Percentiles rank a stretch among this genome's conserved stretches.
These are phyloP conservation scores for Trypanosoma theileri DNA, from an alignment of 208 protist species.

Conservation along the genomic window DNA sequence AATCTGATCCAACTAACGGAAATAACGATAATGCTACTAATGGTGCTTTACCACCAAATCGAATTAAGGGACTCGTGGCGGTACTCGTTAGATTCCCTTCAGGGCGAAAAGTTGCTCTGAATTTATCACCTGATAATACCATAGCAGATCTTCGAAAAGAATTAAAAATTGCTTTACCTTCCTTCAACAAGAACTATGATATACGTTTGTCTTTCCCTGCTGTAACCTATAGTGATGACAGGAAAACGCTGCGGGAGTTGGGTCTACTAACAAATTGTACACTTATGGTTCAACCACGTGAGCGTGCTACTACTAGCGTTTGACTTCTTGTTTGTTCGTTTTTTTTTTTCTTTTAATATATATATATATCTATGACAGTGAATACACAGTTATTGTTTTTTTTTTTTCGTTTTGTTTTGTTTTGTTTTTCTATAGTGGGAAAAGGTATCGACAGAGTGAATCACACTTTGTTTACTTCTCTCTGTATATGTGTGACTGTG, in stretches of 20 bases:
- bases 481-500: background rate
- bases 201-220: conserved; percentile 76
- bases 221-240: conserved; percentile 53
- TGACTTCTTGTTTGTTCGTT: background rate
- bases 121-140: conserved; percentile 50
- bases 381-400: no score
- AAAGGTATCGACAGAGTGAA: no score
- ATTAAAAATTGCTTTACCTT: conserved; percentile 50
- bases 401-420: no score
- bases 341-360: background rate
- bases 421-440: no score
- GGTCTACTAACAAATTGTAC: conserved; percentile 65
- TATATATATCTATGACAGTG: background rate
- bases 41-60: background rate
- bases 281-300: conserved; percentile 46
- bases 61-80: conserved; percentile 39
- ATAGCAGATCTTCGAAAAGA: conserved; percentile 65
- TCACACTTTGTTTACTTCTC: no score
- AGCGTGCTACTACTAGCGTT: background rate
- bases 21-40: background rate
- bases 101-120: conserved; percentile 58
- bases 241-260: conserved; percentile 54
- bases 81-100: conserved; percentile 72
- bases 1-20: background rate
- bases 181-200: conserved; percentile 60